Evolutionary conservation across 306 rosid species (phyloP).

Genomic region (Prunus dulcis): DNA sequence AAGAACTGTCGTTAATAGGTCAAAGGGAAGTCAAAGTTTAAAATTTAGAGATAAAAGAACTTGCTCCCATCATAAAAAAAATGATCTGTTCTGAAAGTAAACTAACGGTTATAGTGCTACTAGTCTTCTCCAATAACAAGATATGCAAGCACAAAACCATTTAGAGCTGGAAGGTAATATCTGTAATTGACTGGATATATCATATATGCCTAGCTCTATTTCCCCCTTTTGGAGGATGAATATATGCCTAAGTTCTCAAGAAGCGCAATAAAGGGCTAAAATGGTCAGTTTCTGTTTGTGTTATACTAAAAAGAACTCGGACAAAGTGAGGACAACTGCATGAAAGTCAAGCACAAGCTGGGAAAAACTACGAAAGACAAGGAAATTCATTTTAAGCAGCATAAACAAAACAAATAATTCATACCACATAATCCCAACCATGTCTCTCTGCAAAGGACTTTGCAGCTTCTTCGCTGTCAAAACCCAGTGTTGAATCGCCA

Average conservation of each 20-base stretch:
- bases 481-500: conserved; percentile 79
- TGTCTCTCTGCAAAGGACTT: conserved; percentile 83
- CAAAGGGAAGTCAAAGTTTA: neutral
- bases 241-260: neutral
- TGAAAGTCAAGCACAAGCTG: neutral
- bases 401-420: conserved; percentile 20
- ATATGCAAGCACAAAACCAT: neutral
- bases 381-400: neutral
- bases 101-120: neutral
- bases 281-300: conserved; percentile 1
- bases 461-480: conserved; percentile 88
- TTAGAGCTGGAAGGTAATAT: neutral
- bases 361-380: neutral
- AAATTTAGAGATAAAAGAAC: neutral
- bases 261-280: neutral
- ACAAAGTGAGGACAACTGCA: neutral
- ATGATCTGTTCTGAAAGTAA: neutral
- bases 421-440: conserved; percentile 92
- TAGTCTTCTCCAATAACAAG: neutral
- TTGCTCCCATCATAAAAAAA: neutral
- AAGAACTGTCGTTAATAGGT: conserved; percentile 29
- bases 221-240: neutral
- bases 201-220: neutral
- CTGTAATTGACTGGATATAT: neutral
- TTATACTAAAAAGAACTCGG: neutral